Conservation (phyloP, 169 alveolate species). For the Babesia ovis region DNA sequence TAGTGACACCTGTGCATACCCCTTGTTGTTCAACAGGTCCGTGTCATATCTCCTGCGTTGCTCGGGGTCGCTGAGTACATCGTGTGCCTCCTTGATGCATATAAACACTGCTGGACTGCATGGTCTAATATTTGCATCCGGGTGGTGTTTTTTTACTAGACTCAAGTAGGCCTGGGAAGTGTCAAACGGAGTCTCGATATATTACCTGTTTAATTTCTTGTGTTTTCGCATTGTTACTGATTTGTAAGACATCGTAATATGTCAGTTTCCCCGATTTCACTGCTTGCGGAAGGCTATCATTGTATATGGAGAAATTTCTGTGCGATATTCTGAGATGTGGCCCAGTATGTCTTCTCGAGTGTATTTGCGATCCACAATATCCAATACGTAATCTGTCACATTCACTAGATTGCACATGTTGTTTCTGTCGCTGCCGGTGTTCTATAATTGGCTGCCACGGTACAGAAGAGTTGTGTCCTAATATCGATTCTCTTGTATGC, state of each 20-base stretch:
- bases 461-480: no score
- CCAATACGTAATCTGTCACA: no score
- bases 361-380: no score
- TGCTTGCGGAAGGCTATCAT: slow-evolving; percentile 2
- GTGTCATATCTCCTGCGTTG: slow-evolving; percentile 39
- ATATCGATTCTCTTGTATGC: no score
- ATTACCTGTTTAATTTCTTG: slow-evolving; percentile 42
- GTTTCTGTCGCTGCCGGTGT: no score
- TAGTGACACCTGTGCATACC: no score
- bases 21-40: not conserved
- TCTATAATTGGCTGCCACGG: no score
- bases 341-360: no score
- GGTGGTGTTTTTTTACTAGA: slow-evolving; percentile 62
- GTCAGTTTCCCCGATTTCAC: slow-evolving; percentile 50
- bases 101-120: slow-evolving; percentile 46
- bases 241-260: slow-evolving; percentile 56
- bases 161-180: slow-evolving; percentile 55
- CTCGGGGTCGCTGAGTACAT: slow-evolving; percentile 26
- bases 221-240: slow-evolving; percentile 20
- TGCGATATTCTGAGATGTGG: no score
- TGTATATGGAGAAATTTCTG: slow-evolving; percentile 23
- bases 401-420: no score
- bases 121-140: slow-evolving; percentile 38
- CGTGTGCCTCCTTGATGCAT: slow-evolving; percentile 67
- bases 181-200: no score